Conservation (phyloP, 164 flowering plant species). For the Umbellularia californica region DNA sequence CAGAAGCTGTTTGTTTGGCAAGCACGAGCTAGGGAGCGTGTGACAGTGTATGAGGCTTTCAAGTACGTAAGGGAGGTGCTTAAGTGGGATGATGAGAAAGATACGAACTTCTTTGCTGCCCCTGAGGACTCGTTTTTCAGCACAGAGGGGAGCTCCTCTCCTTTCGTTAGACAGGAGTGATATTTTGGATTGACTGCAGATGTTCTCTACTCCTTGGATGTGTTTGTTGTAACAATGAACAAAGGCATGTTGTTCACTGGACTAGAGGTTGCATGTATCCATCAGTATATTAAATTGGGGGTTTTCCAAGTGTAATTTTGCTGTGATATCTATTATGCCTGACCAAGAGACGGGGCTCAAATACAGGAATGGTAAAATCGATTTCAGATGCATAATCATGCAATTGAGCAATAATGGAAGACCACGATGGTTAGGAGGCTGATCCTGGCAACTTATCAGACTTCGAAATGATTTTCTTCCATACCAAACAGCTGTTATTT, state of each 20-base stretch:
- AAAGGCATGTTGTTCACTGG: neutral
- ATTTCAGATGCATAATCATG: too few species aligned
- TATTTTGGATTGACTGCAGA: neutral
- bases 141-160: conserved; percentile 87
- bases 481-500: too few species aligned
- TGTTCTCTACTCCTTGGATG: neutral
- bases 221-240: neutral
- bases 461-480: too few species aligned
- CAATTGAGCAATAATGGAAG: too few species aligned
- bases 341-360: too few species aligned
- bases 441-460: too few species aligned
- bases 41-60: conserved; percentile 79
- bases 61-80: conserved; percentile 87
- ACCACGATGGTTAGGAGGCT: too few species aligned
- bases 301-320: neutral
- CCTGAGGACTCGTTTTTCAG: conserved; percentile 88
- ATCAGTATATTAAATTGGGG: neutral
- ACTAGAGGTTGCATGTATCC: neutral
- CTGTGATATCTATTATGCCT: too few species aligned
- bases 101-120: conserved; percentile 48
- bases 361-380: too few species aligned
- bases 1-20: conserved; percentile 91
- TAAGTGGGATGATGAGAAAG: conserved; percentile 96
- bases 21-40: conserved; percentile 69
- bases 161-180: conserved; percentile 53